These are phyloP conservation scores for Schizophyllum amplum DNA, from an alignment of 1,284 basidiomycete genomes.

Conservation along the genomic window DNA sequence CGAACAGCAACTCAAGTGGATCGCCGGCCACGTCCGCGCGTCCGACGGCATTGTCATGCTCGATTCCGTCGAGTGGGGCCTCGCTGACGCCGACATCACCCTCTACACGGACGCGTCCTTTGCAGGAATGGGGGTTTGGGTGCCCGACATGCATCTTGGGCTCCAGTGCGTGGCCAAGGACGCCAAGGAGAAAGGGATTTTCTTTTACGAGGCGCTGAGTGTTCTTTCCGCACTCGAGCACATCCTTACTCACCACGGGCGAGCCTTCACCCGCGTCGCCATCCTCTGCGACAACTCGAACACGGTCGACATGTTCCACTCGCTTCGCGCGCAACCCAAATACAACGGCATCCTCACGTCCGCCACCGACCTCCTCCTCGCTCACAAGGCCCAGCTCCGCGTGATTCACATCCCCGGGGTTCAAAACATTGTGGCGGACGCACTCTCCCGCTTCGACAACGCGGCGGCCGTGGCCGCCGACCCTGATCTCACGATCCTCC, in stretches of 20 bases:
- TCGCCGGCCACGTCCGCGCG: constrained; percentile 15
- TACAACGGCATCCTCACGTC: constrained; percentile 24
- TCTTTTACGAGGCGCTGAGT: constrained; percentile 23
- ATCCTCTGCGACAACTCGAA: constrained; percentile 27
- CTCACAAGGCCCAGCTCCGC: constrained; percentile 8
- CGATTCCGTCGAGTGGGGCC: constrained; percentile 17
- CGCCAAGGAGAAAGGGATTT: constrained; percentile 15
- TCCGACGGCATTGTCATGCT: constrained; percentile 23
- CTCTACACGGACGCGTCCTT: constrained; percentile 9
- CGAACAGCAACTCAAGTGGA: constrained; percentile 23
- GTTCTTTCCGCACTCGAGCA: constrained; percentile 17
- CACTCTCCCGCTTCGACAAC: background rate
- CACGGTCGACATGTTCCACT: constrained; percentile 26
- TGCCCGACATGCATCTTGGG: constrained; percentile 3
- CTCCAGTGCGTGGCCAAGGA: constrained; percentile 19
- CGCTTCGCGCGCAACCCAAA: constrained; percentile 14
- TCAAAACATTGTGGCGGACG: background rate
- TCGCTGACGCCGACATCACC: constrained; percentile 14
- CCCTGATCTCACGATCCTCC: too few relatives aligned
- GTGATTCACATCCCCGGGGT: constrained; percentile 2
- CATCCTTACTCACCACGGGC: background rate
- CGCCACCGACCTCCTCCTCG: constrained; percentile 20
- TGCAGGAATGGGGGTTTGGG: background rate
- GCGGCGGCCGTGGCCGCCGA: too few relatives aligned
- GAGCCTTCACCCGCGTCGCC: constrained; percentile 7